phyloP scores from a whole-genome alignment of 257 asterid genomes.

The Primulina eburnea region DNA sequence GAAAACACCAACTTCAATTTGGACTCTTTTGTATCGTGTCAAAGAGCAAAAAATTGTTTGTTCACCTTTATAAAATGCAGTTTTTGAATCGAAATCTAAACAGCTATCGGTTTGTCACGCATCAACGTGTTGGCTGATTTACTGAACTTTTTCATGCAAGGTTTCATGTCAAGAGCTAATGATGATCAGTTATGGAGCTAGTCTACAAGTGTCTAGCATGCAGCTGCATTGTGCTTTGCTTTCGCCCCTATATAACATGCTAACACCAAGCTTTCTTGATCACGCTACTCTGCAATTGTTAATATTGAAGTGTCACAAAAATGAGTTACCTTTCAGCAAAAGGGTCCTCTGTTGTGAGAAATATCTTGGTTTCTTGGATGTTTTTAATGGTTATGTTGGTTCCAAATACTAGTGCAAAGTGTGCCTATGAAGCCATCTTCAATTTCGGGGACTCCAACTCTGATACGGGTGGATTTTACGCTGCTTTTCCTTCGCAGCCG shows the following conservation, averaged over 20 bases:
- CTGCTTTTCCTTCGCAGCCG: conserved; percentile 64
- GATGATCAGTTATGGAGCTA: conserved; percentile 7
- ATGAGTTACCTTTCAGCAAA: conserved; percentile 13
- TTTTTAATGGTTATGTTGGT: conserved; percentile 26
- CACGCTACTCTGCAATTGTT: background rate
- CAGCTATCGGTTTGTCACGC: background rate
- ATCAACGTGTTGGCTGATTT: background rate
- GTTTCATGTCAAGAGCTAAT: conserved; percentile 2
- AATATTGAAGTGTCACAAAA: background rate
- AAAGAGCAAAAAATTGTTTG: background rate
- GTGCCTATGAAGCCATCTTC: conserved; percentile 57
- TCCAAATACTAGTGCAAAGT: conserved; percentile 32
- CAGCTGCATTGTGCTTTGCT: background rate
- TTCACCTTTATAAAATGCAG: background rate
- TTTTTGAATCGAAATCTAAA: background rate
- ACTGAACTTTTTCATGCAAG: background rate
- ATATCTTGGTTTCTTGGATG: conserved; percentile 29
- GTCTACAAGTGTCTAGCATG: conserved; percentile 14
- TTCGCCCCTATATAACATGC: conserved; percentile 4
- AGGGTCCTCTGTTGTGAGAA: conserved; percentile 8
- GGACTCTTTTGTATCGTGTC: background rate
- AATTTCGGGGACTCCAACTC: conserved; percentile 73
- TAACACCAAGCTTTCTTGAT: background rate
- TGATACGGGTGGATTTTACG: conserved; percentile 60
- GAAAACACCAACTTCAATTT: background rate